Evolutionary conservation across 1,284 basidiomycete genomes (phyloP), one percentile per base, ranked within the genome.

Genomic region (Sanghuangporus weigelae): DNA sequence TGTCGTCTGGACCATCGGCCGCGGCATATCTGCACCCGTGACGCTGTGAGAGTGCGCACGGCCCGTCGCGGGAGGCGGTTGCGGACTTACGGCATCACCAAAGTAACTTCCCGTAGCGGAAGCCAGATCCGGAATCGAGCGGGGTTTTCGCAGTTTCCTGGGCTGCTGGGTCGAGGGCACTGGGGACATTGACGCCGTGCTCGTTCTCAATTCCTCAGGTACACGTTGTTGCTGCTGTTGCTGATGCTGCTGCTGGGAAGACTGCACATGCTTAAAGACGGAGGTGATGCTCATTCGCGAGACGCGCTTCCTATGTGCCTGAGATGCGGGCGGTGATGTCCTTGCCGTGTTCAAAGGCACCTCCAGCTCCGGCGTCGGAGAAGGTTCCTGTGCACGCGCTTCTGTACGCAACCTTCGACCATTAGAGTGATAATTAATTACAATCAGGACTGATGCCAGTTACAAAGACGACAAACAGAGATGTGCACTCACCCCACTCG

Each of bases 11-110:
- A 60, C 51, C 62, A 72, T 66, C 48, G 75, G 74, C 21, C 80
- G 80, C 38, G 82, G 79, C 57, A 84, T 77, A 66, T 92, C 89
- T 16, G 82, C 85, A 7, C 84, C 84, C 0, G 89, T 91, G 19
- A 92, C 89, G 70, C 88, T 91, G 66, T 90, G 85, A 6, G 89
- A 90, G 70, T 91, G 89, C 2, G 79, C 82, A 23, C 89, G 83
- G 36, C 85, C 85, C 0, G 79, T 78, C 12, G 71, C 60, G 23
- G 72, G 66, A 0, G 71, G 68, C 14, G 75, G 71, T 56, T 71
- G 70, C 19, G 60, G 23, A 57, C 56, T 51, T 38, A 54, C 58
- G 23, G 58, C 50, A 55, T 64, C 63, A 39, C 62, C 63, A 44
- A 59, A 55, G 50, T 62, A 63, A n/a, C 66, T 63, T 16, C 63